These are phyloP conservation scores for Saccharomyces uvarum DNA, from an alignment of 1,139 yeast species.

Conservation along the genomic window DNA sequence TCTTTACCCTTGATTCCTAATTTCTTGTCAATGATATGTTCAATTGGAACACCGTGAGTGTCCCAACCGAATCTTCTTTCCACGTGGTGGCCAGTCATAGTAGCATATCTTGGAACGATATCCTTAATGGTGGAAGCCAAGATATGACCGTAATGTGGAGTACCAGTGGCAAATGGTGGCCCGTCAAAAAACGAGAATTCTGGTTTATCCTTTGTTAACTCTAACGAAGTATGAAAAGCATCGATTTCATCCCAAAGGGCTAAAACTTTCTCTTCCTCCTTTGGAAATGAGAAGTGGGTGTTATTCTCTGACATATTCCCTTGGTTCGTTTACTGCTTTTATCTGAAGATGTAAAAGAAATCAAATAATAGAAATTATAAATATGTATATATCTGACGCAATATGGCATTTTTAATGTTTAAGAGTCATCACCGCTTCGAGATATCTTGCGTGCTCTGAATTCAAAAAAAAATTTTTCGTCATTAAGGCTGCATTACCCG, in stretches of 20 bases:
- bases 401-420: not conserved
- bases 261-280: slow-evolving; percentile 77
- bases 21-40: slow-evolving; percentile 96
- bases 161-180: slow-evolving; percentile 98
- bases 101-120: slow-evolving; percentile 93
- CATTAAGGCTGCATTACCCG: not conserved
- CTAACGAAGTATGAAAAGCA: slow-evolving; percentile 83
- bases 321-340: not conserved
- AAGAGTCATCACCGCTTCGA: not conserved
- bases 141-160: slow-evolving; percentile 97
- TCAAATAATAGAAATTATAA: not conserved
- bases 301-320: slow-evolving; percentile 26
- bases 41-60: slow-evolving; percentile 97
- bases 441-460: not conserved
- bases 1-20: slow-evolving; percentile 88
- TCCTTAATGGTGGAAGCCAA: slow-evolving; percentile 95
- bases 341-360: not conserved
- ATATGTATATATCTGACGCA: not conserved
- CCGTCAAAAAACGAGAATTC: slow-evolving; percentile 95
- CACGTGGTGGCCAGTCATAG: slow-evolving; percentile 93
- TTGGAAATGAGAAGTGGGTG: slow-evolving; percentile 52
- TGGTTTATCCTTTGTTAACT: slow-evolving; percentile 77
- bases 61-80: slow-evolving; percentile 99
- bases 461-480: not conserved
- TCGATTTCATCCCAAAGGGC: slow-evolving; percentile 81